A percentile compares a stretch with the other conserved stretches of the same genome.
Conservation (phyloP, 306 rosid genomes). For the Malus fusca region DNA sequence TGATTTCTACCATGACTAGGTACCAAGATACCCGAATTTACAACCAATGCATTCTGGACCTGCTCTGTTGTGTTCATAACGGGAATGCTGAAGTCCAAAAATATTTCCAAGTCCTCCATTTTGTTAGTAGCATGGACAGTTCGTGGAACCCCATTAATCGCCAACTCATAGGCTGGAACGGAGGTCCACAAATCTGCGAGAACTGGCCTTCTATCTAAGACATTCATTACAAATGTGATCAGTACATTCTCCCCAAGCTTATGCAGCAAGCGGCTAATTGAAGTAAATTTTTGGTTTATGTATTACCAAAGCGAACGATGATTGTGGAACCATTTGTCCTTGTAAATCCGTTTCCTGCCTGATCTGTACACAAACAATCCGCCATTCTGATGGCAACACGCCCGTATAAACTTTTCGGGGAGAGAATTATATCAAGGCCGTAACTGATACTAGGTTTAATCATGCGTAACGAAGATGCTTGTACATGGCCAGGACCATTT, state of each 20-base stretch:
- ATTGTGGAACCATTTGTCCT: conserved; percentile 41
- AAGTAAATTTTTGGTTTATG: background rate
- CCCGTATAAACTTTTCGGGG: conserved; percentile 24
- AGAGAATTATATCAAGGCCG: conserved; percentile 35
- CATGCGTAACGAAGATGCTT: conserved; percentile 37
- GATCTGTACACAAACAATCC: conserved; percentile 41
- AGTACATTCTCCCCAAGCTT: background rate
- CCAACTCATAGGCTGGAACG: conserved; percentile 55
- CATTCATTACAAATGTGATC: conserved; percentile 9
- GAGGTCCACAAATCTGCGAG: conserved; percentile 60
- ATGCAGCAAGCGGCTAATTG: background rate
- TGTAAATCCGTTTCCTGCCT: conserved; percentile 49
- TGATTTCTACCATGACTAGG: conserved; percentile 28
- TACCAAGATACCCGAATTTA: conserved; percentile 32
- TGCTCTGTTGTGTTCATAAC: conserved; percentile 47
- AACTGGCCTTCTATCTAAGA: conserved; percentile 59
- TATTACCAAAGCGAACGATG: conserved; percentile 51
- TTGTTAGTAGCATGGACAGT: conserved; percentile 55
- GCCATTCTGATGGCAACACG: conserved; percentile 35
- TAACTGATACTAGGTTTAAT: conserved; percentile 31
- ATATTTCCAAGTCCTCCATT: conserved; percentile 42
- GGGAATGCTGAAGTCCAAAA: conserved; percentile 55
- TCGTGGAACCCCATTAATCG: conserved; percentile 47
- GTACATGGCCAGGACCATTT: conserved; percentile 38
- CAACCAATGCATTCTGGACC: conserved; percentile 36